These are phyloP conservation scores for Biscutella laevigata DNA, from an alignment of 441 rosid genomes.

Conservation along the genomic window DNA sequence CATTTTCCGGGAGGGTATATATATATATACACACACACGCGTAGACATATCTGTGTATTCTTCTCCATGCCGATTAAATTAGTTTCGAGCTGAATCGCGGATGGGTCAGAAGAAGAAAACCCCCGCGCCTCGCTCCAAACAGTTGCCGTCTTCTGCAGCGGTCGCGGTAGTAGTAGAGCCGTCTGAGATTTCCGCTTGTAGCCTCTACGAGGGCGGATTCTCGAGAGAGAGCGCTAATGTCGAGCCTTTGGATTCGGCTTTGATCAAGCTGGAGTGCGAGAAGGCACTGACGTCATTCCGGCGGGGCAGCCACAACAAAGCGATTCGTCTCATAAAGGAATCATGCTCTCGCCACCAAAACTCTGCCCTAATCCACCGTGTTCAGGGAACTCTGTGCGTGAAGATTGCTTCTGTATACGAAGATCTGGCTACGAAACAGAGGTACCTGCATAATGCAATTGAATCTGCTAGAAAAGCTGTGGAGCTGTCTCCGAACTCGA, in stretches of 20 bases:
- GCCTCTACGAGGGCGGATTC: neutral
- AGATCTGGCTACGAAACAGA: constrained; percentile 59
- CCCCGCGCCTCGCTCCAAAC: constrained; percentile 50
- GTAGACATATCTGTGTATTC: neutral
- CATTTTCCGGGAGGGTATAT: neutral
- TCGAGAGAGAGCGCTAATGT: constrained; percentile 15
- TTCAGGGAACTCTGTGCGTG: constrained; percentile 72
- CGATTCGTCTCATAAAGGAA: constrained; percentile 78
- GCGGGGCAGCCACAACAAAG: constrained; percentile 76
- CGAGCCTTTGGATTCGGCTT: constrained; percentile 27
- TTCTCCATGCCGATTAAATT: constrained; percentile 18
- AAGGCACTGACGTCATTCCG: constrained; percentile 68
- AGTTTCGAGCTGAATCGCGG: constrained; percentile 16
- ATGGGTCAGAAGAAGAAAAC: constrained; percentile 83
- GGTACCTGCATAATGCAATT: constrained; percentile 55
- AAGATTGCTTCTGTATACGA: constrained; percentile 74
- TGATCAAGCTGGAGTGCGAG: constrained; percentile 75
- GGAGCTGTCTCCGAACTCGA: constrained; percentile 62
- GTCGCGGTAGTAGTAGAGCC: constrained; percentile 18
- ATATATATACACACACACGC: neutral
- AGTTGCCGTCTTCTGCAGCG: constrained; percentile 19
- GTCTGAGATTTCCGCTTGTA: constrained; percentile 18
- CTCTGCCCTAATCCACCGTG: constrained; percentile 61
- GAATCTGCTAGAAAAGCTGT: constrained; percentile 66
- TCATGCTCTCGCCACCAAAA: constrained; percentile 43